A percentile compares a stretch with the other conserved stretches of the same genome.
These are phyloP conservation scores for Fusarium lyarnte DNA, from an alignment of 2,329 filamentous ascomycete genomes.

Conservation along the genomic window DNA sequence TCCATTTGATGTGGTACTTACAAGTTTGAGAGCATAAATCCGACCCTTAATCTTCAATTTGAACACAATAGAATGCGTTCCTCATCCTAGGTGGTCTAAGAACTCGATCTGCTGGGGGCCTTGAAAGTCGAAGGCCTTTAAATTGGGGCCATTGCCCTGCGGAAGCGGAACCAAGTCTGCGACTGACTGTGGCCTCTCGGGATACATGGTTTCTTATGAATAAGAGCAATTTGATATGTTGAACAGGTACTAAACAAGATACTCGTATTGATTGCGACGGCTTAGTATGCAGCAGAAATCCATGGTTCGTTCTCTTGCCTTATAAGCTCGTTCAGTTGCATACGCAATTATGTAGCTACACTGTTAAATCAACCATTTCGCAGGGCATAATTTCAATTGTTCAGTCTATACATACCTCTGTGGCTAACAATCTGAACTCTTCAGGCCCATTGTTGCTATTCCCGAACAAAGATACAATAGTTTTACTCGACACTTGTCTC, in stretches of 20 bases:
- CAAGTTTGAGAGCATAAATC: not conserved
- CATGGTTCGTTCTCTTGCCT: not conserved
- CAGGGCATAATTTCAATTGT: not conserved
- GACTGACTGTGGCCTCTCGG: not conserved
- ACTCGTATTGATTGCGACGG: not conserved
- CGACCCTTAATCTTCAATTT: not conserved
- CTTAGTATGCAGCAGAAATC: not conserved
- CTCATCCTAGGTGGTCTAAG: not conserved
- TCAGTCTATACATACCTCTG: not conserved
- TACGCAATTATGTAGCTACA: not conserved
- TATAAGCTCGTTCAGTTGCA: not conserved
- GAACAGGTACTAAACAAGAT: not conserved
- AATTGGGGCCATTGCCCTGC: not conserved
- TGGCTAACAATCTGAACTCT: not conserved
- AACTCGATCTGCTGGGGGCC: not conserved
- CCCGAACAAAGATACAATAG: not conserved
- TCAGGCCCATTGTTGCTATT: not conserved
- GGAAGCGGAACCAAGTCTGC: slow-evolving; percentile 1
- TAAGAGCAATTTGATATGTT: not conserved
- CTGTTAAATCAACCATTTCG: not conserved
- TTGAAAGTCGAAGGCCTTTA: slow-evolving; percentile 1
- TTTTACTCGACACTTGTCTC: not conserved
- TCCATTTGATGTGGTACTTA: not conserved
- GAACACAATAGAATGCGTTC: not conserved
- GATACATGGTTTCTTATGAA: not conserved